A percentile compares a stretch with the other conserved stretches of the same genome.
Conservation (phyloP, 2,329 filamentous ascomycete genomes). For the Amauroascus niger region DNA sequence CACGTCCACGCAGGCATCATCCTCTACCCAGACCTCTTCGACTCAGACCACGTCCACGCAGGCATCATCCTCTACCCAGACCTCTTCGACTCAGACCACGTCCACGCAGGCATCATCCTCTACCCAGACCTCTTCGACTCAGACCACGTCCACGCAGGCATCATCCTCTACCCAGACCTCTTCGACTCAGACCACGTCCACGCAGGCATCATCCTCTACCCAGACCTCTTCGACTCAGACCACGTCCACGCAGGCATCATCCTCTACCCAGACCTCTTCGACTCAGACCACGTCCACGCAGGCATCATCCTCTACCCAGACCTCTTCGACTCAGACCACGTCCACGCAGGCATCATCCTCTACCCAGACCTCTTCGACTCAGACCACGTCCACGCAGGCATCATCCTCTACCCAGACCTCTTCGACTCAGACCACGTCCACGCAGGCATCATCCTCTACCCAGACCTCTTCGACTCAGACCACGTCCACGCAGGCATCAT, state of each 20-base stretch:
- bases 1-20: conserved; percentile 33
- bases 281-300: conserved; percentile 33
- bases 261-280: not conserved
- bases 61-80: not conserved
- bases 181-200: conserved; percentile 28
- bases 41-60: conserved; percentile 33
- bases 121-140: not conserved
- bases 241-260: conserved; percentile 33
- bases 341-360: conserved; percentile 32
- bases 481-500: conserved; percentile 33
- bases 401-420: not conserved
- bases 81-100: not conserved
- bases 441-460: conserved; percentile 20
- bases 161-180: not conserved
- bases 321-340: not conserved
- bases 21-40: not conserved
- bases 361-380: not conserved
- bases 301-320: not conserved
- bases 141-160: conserved; percentile 33
- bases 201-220: conserved; percentile 20
- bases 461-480: not conserved
- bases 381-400: conserved; percentile 33
- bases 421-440: conserved; percentile 28
- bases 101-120: conserved; percentile 32
- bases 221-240: not conserved